Evolutionary conservation across 2,329 filamentous ascomycete species (phyloP), one percentile per base, ranked within the genome.

Genomic region (Onygenales sp.): DNA sequence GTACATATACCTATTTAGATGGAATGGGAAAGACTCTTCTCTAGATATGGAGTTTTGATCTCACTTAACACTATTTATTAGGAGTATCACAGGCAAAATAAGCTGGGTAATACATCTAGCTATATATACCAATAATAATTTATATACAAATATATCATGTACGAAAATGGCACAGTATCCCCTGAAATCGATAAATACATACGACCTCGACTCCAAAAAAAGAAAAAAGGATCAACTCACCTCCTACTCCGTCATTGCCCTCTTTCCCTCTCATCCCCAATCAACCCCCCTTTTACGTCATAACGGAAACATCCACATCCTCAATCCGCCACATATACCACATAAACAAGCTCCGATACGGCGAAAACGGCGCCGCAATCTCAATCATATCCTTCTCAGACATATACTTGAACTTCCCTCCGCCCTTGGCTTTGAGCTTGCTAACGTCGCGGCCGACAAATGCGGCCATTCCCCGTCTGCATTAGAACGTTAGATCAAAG

Each of bases 391-490:
- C 93, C 66, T 83, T 81, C 72, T 97, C 93, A 37, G 79, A 81
- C 90, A 97, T 95, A 69, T 97, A 98, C 75, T 97, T 97, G 86
- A 90, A 97, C 74, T 97, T 97, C 44, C 88, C 87, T 34, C 85
- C 85, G 31, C 83, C 84, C 58, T 83, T 87, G 37, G 74, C 76
- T 72, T 94, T 96, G 55, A 96, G 73, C 71, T 92, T 95, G 45
- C 76, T 81, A 21, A 97, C 83, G 66, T 97, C 88, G 55, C 81
- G 82, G 1, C 93, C 93, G 47, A 84, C 77, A 65, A 93, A 91
- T 0, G 87, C 85, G 1, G 93, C 93, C 84, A 96, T 95, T 8
- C 93, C 93, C 63, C 91, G 78, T 63, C 78, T 80, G 52, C 27
- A 39, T 6, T 43, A 52, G 2, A 34, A 8, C 6, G 11, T 44